Conservation (phyloP, 345 rosid genomes). For the Rubroshorea leprosula region DNA sequence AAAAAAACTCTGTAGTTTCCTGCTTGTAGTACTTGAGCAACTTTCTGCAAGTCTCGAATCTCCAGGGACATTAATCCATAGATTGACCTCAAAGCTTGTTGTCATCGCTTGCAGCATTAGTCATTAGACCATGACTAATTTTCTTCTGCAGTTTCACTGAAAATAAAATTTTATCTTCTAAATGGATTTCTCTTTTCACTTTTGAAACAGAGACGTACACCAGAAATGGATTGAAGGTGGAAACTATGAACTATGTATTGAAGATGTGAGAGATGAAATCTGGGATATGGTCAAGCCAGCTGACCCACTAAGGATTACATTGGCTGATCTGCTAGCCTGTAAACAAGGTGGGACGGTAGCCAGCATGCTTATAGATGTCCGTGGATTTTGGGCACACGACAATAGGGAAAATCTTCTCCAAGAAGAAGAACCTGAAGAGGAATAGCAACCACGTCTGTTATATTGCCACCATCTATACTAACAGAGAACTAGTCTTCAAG, state of each 20-base stretch:
- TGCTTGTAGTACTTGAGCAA: slow-evolving; percentile 64
- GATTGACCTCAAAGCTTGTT: not conserved
- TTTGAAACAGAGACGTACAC: slow-evolving; percentile 79
- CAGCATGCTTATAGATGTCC: slow-evolving; percentile 94
- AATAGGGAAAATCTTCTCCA: slow-evolving; percentile 98
- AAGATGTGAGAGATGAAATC: slow-evolving; percentile 94
- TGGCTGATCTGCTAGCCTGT: slow-evolving; percentile 73
- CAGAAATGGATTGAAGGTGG: slow-evolving; percentile 99
- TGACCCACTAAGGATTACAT: slow-evolving; percentile 66
- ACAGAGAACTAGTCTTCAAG: not conserved
- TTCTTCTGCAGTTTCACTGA: not conserved
- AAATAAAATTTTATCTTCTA: not conserved
- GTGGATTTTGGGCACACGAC: slow-evolving; percentile 99
- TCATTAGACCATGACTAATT: too few species aligned
- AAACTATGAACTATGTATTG: slow-evolving; percentile 92
- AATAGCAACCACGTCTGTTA: slow-evolving; percentile 14
- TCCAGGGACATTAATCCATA: slow-evolving; percentile 40
- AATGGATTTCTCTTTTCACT: not conserved
- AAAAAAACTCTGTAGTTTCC: slow-evolving; percentile 63
- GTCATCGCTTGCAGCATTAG: too few species aligned
- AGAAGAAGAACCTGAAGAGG: slow-evolving; percentile 93
- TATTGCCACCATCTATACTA: not conserved
- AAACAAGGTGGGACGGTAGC: slow-evolving; percentile 98
- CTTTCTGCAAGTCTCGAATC: slow-evolving; percentile 62
- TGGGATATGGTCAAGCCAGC: slow-evolving; percentile 99